Conservation (phyloP, 106 monocot species). For the Acorus calamus region DNA sequence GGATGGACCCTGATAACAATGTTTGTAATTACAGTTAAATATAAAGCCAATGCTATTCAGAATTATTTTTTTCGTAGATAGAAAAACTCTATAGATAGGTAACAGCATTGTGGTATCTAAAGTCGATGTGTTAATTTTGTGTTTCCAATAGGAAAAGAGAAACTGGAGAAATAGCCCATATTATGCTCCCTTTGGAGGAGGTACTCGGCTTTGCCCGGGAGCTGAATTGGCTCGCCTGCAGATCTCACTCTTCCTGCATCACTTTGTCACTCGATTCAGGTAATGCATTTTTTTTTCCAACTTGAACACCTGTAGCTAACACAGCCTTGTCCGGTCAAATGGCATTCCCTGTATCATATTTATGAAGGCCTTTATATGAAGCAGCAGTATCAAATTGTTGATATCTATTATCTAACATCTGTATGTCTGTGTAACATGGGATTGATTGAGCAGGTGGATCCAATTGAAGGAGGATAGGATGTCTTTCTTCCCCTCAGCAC, state of each 20-base stretch:
- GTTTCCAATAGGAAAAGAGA: slow-evolving; percentile 14
- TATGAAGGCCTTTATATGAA: no score
- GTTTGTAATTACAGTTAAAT: slow-evolving; percentile 2
- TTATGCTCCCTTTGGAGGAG: slow-evolving; percentile 35
- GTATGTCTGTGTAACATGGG: background rate
- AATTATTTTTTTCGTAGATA: background rate
- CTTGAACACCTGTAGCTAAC: no score
- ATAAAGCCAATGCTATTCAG: no score
- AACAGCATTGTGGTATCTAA: no score
- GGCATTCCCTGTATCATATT: no score
- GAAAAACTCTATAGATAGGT: no score
- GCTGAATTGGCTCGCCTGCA: slow-evolving; percentile 33
- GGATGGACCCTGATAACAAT: slow-evolving; percentile 29
- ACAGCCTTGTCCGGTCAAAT: no score
- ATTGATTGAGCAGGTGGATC: slow-evolving; percentile 23
- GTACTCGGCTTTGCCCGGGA: slow-evolving; percentile 26
- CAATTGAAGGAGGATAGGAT: slow-evolving; percentile 32
- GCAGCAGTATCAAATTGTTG: no score
- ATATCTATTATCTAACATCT: no score
- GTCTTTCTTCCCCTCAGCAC: slow-evolving; percentile 45
- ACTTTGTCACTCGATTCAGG: slow-evolving; percentile 32
- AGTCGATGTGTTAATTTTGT: background rate
- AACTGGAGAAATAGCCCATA: slow-evolving; percentile 30
- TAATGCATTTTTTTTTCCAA: background rate
- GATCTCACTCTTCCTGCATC: slow-evolving; percentile 28